Base-by-base conservation (phyloP, 352 stramenopile genomes). In the Salisapilia sapeloensis region DNA sequence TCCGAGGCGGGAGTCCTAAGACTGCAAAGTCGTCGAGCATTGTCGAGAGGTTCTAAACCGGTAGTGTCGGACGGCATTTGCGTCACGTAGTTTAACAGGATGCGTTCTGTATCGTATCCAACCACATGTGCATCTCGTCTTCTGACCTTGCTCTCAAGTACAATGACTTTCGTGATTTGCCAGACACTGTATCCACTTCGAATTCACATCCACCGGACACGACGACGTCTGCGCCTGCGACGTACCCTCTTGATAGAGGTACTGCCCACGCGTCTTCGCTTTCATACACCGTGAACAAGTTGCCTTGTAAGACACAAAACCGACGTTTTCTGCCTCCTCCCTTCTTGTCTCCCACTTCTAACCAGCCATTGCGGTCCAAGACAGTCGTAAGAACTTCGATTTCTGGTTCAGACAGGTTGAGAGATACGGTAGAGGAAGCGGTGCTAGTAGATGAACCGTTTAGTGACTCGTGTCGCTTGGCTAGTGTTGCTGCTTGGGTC, bases 211-310 rank as follows among this genome's bases (percentile, higher is more conserved):
- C 54, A 0, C 55, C 27, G 28, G 53, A 48, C 33, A 56, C 75
- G 33, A 75, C 59, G 49, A 82, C 79, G 36, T 78, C 58, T 4
- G 65, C 55, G 19, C 60, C 50, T 5, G 58, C 77, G 25, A 87
- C 65, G 48, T 87, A 87, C 5, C 64, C 67, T 20, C 71, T 67
- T 20, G 59, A 81, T 7, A 79, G 57, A 6, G 71, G 71, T 4
- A 87, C 71, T 2, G 67, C 66, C 71, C 71, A 87, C 4, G 71
- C 58, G 32, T 87, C 65, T 39, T 84, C 69, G 28, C 61, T 80
- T 29, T 83, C 71, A 48, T 87, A 83, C 16, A 84, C 59, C 1
- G 71, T 82, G 27, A 87, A 82, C 71, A 87, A 82, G 28, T 38
- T 70, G 38, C 60, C 72, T 46, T 86, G 71, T 24, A 86, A 44